Evolutionary conservation across 805 yeast species (phyloP), one percentile per base, ranked within the genome.

Genomic region (Candida sakaeoensis): DNA sequence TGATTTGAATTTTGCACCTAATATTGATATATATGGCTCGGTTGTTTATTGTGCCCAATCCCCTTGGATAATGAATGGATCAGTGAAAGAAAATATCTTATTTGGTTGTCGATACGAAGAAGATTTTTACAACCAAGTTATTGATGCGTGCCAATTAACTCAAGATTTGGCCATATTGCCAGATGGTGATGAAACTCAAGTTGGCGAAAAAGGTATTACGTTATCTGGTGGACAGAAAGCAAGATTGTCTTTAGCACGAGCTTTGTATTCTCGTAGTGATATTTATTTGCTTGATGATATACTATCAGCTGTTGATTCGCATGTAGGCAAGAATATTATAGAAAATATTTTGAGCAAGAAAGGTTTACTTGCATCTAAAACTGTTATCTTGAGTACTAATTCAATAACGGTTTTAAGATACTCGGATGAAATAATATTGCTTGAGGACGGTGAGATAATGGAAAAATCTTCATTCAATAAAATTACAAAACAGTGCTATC

Each of bases 271-370:
- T 0, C 61, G 79, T 39, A 69, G 75, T 2, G 85, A 80, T 56
- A 64, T 80, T 5, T 74, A 75, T 43, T 53, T 82, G 28, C 48
- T 82, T 39, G 89, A 82, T 60, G 89, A 82, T 53, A 69, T 82
- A 18, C 61, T 82, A 41, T 74, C 83, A 47, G 88, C 88, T 2
- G 89, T 82, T 14, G 89, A 82, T 61, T 79, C 85, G 2, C 81
- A 81, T 53, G 89, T 82, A 36, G 79, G 82, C 33, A 72, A 66
- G 44, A 72, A 70, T 39, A 73, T 79, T 39, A 70, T 76, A 46
- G 64, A 74, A 5, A 51, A 68, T 27, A 82, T 80, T 12, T 49
- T 62, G 37, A 52, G 79, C 13, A 64, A 69, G 25, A 44, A 45
- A 6, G 85, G 85, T 18, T 47, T 80, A 10, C 58, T 80, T 36